A percentile compares a stretch with the other conserved stretches of the same genome.
phyloP scores from a whole-genome alignment of 2,329 filamentous ascomycete species.

The Talaromyces piceae region DNA sequence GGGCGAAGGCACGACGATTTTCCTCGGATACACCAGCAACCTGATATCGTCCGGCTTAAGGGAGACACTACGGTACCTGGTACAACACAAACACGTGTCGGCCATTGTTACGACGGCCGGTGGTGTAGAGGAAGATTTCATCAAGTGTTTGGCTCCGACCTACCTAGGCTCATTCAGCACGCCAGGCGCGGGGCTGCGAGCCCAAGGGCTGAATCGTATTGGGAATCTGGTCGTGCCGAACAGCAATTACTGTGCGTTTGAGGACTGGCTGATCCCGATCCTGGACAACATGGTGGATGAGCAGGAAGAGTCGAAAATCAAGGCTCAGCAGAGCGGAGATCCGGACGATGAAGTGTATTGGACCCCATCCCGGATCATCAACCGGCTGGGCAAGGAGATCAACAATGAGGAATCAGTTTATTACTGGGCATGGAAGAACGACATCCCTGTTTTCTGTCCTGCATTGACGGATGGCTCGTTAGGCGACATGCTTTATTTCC shows the following conservation, averaged over 20 bases:
- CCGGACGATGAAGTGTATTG: conserved; percentile 67
- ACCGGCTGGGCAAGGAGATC: conserved; percentile 85
- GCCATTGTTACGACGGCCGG: conserved; percentile 93
- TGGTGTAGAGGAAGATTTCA: conserved; percentile 93
- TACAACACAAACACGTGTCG: conserved; percentile 85
- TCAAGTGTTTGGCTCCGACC: conserved; percentile 93
- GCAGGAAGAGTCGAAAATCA: conserved; percentile 70
- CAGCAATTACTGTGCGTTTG: conserved; percentile 93
- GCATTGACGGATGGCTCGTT: conserved; percentile 91
- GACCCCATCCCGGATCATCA: conserved; percentile 91
- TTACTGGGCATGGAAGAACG: conserved; percentile 96
- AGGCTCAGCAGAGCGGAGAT: conserved; percentile 31
- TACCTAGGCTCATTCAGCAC: conserved; percentile 84
- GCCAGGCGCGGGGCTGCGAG: conserved; percentile 66
- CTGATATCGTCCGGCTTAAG: conserved; percentile 92
- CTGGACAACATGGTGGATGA: conserved; percentile 90
- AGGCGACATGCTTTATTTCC: conserved; percentile 98
- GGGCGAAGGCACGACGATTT: conserved; percentile 77
- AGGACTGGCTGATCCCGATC: conserved; percentile 95
- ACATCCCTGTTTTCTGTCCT: conserved; percentile 95
- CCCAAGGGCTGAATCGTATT: conserved; percentile 87
- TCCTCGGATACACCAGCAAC: conserved; percentile 95
- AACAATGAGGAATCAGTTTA: conserved; percentile 86
- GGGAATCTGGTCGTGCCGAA: conserved; percentile 95
- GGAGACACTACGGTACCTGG: conserved; percentile 84